Percentiles rank a stretch among this genome's conserved stretches.
Conservation (phyloP, 73 alveolate genomes). For the Uronychia binucleata region DNA sequence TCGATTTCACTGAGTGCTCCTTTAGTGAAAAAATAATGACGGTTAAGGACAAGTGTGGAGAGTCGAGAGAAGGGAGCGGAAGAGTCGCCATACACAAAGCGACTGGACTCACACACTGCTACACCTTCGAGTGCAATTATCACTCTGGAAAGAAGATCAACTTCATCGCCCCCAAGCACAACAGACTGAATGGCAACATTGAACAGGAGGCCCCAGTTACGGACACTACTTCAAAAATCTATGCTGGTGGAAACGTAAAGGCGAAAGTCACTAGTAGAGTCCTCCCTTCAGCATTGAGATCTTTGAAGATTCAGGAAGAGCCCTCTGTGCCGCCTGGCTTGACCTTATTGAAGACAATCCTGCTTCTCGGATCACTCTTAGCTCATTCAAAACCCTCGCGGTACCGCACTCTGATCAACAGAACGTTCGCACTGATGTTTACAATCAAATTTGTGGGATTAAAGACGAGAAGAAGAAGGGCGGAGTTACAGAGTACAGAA, state of each 20-base stretch:
- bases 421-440: neutral
- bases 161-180: slow-evolving; percentile 36
- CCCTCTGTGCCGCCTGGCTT: slow-evolving; percentile 42
- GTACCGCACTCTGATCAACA: neutral
- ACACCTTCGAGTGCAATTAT: slow-evolving; percentile 78
- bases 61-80: slow-evolving; percentile 71
- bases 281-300: slow-evolving; percentile 66
- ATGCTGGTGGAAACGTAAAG: slow-evolving; percentile 15
- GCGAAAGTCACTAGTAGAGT: too few relatives aligned
- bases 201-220: slow-evolving; percentile 48
- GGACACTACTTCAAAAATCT: slow-evolving; percentile 41
- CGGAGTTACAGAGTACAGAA: neutral
- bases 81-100: slow-evolving; percentile 72
- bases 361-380: slow-evolving; percentile 39
- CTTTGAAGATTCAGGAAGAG: slow-evolving; percentile 78
- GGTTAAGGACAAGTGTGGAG: slow-evolving; percentile 53
- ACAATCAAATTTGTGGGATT: neutral
- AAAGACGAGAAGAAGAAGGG: neutral
- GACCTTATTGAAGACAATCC: slow-evolving; percentile 77
- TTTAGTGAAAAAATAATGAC: slow-evolving; percentile 71
- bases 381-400: slow-evolving; percentile 42
- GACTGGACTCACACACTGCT: slow-evolving; percentile 64
- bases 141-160: slow-evolving; percentile 51
- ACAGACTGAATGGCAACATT: slow-evolving; percentile 27
- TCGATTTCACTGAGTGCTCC: slow-evolving; percentile 62